These are phyloP conservation scores for Fusarium circinatum DNA, from an alignment of 2,329 filamentous ascomycete genomes.

Conservation along the genomic window DNA sequence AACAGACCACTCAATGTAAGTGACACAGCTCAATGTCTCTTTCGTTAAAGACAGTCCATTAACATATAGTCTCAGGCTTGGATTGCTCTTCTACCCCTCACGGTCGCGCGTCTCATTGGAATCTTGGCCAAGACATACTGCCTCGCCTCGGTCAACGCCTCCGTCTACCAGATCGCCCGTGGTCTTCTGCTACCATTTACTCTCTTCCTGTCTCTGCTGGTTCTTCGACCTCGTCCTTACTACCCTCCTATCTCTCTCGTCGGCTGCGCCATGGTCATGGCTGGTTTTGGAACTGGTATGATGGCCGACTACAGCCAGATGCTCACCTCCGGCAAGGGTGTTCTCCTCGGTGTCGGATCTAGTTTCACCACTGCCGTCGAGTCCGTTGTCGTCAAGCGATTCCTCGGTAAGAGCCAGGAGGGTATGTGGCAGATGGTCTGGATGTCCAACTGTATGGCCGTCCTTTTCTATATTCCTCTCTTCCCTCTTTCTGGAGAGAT, in stretches of 20 bases:
- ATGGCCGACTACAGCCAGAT: conserved; percentile 44
- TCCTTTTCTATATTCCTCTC: conserved; percentile 41
- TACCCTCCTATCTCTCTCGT: conserved; percentile 42
- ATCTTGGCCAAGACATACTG: conserved; percentile 45
- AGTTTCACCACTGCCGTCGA: conserved; percentile 44
- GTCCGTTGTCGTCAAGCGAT: conserved; percentile 42
- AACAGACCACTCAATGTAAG: conserved; percentile 35
- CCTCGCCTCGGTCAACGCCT: conserved; percentile 43
- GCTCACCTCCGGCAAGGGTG: conserved; percentile 42
- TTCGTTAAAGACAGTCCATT: neutral
- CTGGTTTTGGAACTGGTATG: conserved; percentile 43
- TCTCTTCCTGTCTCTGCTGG: conserved; percentile 41
- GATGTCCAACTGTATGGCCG: conserved; percentile 44
- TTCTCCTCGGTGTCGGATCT: conserved; percentile 40
- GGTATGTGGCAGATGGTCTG: conserved; percentile 46
- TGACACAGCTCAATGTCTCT: neutral
- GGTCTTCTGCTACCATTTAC: conserved; percentile 42
- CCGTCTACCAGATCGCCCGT: conserved; percentile 43
- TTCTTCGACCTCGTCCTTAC: conserved; percentile 42
- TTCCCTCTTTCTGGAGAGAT: conserved; percentile 42
- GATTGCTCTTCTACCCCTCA: conserved; percentile 41
- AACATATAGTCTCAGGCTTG: conserved; percentile 29
- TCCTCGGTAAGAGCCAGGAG: conserved; percentile 42
- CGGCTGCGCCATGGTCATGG: conserved; percentile 44
- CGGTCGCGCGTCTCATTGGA: conserved; percentile 39